Conservation (phyloP, 2,329 filamentous ascomycete genomes). For the Colletotrichum coccodes region DNA sequence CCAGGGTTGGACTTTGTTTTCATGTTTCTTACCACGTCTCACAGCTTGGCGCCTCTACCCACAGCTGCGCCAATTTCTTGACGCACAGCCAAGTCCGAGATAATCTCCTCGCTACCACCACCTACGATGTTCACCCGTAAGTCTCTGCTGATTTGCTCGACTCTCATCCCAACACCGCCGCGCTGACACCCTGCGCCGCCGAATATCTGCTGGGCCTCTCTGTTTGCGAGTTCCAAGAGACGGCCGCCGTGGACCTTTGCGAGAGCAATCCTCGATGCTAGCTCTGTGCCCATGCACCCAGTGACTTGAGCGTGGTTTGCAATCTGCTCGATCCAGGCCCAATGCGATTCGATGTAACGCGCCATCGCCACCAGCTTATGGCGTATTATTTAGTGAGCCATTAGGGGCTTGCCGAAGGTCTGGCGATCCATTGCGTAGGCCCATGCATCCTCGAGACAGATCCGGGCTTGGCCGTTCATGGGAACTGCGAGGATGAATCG, state of each 20-base stretch:
- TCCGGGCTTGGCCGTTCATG: constrained; percentile 66
- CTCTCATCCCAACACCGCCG: constrained; percentile 48
- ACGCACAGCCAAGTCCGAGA: constrained; percentile 59
- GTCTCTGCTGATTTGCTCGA: constrained; percentile 65
- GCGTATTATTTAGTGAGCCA: constrained; percentile 67
- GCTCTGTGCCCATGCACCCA: constrained; percentile 36
- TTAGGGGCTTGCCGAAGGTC: constrained; percentile 68
- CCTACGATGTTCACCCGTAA: constrained; percentile 61
- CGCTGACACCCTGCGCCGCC: constrained; percentile 63
- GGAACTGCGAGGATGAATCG: constrained; percentile 66
- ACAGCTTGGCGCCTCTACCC: not conserved
- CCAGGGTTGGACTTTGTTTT: not conserved
- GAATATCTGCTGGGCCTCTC: constrained; percentile 64
- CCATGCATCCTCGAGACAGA: constrained; percentile 63
- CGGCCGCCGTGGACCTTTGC: constrained; percentile 60
- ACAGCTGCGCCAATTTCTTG: constrained; percentile 46
- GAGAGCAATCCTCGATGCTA: constrained; percentile 43
- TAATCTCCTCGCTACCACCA: constrained; percentile 65
- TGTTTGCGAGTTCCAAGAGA: constrained; percentile 58
- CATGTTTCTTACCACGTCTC: not conserved
- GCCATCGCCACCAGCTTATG: constrained; percentile 68
- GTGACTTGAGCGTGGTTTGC: constrained; percentile 59
- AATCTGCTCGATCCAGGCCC: constrained; percentile 70
- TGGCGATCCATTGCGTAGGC: constrained; percentile 60
- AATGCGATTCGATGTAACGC: constrained; percentile 67